Evolutionary conservation across 1,284 basidiomycete genomes (phyloP).

Genomic region (Violaceomyces palustris): DNA sequence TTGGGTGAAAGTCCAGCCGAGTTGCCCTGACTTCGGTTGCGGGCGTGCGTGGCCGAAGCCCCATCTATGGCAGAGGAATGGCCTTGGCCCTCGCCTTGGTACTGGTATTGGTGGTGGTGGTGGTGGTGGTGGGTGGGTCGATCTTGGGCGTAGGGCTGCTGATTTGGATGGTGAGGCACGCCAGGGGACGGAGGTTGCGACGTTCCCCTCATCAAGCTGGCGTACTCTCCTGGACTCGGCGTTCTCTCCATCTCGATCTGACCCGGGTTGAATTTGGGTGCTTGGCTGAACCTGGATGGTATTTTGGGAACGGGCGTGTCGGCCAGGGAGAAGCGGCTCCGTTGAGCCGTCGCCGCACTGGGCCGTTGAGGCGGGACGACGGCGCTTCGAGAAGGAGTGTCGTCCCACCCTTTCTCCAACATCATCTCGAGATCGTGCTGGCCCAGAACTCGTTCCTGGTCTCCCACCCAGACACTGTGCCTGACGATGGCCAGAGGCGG

Average conservation of each 20-base stretch:
- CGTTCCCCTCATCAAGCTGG: conserved; percentile 22
- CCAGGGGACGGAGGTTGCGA: conserved; percentile 20
- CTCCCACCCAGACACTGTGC: conserved; percentile 38
- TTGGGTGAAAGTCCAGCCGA: not conserved
- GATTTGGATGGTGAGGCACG: conserved; percentile 6
- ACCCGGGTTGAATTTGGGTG: conserved; percentile 8
- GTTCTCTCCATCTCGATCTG: conserved; percentile 29
- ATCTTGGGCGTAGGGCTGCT: not conserved
- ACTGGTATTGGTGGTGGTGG: not conserved
- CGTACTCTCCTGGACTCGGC: conserved; percentile 31
- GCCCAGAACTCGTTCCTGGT: conserved; percentile 34
- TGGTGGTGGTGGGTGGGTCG: conserved; percentile 4
- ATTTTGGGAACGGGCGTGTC: conserved; percentile 26
- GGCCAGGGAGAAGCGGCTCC: conserved; percentile 17
- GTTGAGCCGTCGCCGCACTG: conserved; percentile 18
- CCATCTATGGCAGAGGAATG: conserved; percentile 26
- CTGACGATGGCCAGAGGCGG: conserved; percentile 41
- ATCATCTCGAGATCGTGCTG: conserved; percentile 44
- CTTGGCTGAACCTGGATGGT: conserved; percentile 15
- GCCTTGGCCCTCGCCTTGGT: conserved; percentile 4
- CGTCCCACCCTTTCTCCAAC: conserved; percentile 43
- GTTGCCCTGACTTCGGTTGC: conserved; percentile 14
- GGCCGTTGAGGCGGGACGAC: conserved; percentile 8
- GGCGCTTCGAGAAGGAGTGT: conserved; percentile 8
- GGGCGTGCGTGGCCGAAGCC: conserved; percentile 8